A percentile compares a stretch with the other conserved stretches of the same genome.
Conservation (phyloP, 2,329 filamentous ascomycete species). For the Arachnomyces sp. region DNA sequence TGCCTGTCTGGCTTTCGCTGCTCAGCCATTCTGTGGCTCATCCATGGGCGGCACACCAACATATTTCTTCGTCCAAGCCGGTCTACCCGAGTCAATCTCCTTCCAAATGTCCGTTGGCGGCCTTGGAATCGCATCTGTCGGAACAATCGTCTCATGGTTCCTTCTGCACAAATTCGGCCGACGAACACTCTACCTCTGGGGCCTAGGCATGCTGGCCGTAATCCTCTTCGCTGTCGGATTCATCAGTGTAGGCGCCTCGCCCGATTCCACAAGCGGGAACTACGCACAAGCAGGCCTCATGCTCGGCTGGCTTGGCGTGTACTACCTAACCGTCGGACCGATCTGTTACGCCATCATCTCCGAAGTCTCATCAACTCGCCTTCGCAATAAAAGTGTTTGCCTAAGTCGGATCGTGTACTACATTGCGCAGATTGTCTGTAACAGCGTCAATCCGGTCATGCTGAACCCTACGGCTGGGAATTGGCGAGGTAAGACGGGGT, state of each 20-base stretch:
- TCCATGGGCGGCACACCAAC: conserved; percentile 28
- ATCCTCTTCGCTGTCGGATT: conserved; percentile 23
- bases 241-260: conserved; percentile 20
- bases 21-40: conserved; percentile 28
- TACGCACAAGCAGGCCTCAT: conserved; percentile 37
- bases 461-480: conserved; percentile 30
- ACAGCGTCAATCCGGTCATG: conserved; percentile 25
- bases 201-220: conserved; percentile 20
- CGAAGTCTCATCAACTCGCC: conserved; percentile 44
- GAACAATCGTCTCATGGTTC: conserved; percentile 44
- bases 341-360: conserved; percentile 45
- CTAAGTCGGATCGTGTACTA: conserved; percentile 45
- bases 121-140: conserved; percentile 51
- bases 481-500: conserved; percentile 30
- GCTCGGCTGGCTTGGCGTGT: conserved; percentile 46
- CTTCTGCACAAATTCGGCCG: conserved; percentile 29
- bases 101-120: conserved; percentile 43
- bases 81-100: conserved; percentile 23
- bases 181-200: conserved; percentile 31
- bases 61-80: conserved; percentile 35
- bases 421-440: conserved; percentile 39
- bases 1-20: conserved; percentile 28
- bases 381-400: conserved; percentile 48
- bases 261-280: conserved; percentile 14
- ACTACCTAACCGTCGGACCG: conserved; percentile 47